Conservation (phyloP, 768 basidiomycete species). For the Clavulina sp. region DNA sequence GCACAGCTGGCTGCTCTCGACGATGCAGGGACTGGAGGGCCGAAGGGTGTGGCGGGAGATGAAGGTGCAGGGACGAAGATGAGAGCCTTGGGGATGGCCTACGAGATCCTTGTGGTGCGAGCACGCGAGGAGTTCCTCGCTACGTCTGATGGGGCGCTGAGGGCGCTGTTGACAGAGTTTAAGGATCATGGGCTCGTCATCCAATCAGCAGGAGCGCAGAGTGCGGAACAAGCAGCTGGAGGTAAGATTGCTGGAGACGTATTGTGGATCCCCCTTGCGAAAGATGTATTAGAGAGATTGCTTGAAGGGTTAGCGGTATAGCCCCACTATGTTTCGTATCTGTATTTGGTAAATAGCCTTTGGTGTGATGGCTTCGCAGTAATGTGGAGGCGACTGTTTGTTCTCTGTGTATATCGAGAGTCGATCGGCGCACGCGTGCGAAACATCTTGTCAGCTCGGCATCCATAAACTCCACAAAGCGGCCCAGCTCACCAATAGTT, state of each 20-base stretch:
- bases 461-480: too few species aligned
- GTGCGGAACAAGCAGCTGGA: constrained; percentile 22
- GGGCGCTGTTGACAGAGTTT: constrained; percentile 75
- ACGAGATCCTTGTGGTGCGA: constrained; percentile 50
- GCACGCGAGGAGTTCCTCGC: constrained; percentile 78
- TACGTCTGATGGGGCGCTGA: constrained; percentile 68
- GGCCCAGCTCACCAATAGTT: too few species aligned
- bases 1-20: constrained; percentile 47
- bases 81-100: constrained; percentile 34
- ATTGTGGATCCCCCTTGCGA: constrained; percentile 76
- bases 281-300: constrained; percentile 42
- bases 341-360: too few species aligned
- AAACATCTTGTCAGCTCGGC: too few species aligned
- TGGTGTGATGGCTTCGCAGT: too few species aligned
- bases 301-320: too few species aligned
- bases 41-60: constrained; percentile 14
- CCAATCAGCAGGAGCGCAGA: constrained; percentile 16
- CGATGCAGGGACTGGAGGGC: constrained; percentile 16
- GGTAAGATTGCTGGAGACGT: constrained; percentile 34
- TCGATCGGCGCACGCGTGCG: too few species aligned
- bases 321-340: too few species aligned
- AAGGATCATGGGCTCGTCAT: constrained; percentile 80
- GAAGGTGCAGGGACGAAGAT: constrained; percentile 28
- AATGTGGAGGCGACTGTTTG: too few species aligned
- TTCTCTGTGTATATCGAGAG: too few species aligned